These are phyloP conservation scores for Scenedesmus sp. DNA, from an alignment of 163 green algal genomes.

Conservation along the genomic window DNA sequence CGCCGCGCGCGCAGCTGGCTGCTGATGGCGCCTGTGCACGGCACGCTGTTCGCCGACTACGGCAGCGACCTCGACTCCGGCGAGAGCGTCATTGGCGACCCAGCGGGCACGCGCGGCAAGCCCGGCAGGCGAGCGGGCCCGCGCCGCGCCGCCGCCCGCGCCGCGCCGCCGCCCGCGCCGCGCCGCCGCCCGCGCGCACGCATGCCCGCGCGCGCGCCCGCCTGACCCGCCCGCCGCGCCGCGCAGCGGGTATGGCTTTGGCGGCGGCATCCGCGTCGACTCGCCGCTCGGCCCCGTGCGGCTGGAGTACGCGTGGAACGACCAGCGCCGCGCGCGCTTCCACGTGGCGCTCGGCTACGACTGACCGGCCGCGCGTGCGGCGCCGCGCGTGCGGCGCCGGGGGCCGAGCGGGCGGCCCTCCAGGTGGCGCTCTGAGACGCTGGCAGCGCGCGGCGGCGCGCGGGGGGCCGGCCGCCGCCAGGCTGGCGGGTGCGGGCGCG, in stretches of 20 bases:
- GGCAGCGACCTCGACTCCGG: conserved; percentile 91
- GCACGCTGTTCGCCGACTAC: conserved; percentile 83
- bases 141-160: too few relatives aligned
- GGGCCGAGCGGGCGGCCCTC: too few relatives aligned
- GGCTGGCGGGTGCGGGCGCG: too few relatives aligned
- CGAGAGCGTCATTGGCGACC: conserved; percentile 87
- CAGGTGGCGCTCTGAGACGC: too few relatives aligned
- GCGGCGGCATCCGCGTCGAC: conserved; percentile 87
- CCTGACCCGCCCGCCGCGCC: too few relatives aligned
- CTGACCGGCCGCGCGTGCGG: conserved; percentile 24
- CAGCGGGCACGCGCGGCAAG: conserved; percentile 77
- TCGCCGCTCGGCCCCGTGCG: conserved; percentile 92
- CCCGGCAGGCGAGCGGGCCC: conserved; percentile 54
- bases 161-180: too few relatives aligned
- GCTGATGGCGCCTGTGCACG: conserved; percentile 58
- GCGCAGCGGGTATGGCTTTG: conserved; percentile 84
- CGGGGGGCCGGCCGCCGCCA: too few relatives aligned
- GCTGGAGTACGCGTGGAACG: conserved; percentile 97
- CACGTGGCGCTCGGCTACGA: conserved; percentile 93
- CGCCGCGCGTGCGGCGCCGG: too few relatives aligned
- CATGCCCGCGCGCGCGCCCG: too few relatives aligned
- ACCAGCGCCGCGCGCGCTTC: conserved; percentile 76
- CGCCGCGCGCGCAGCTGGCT: conserved; percentile 3
- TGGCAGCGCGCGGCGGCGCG: too few relatives aligned
- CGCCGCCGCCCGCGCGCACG: neutral